Base-by-base conservation (phyloP, 352 stramenopile genomes). In the Thraustochytrium sp. region DNA sequence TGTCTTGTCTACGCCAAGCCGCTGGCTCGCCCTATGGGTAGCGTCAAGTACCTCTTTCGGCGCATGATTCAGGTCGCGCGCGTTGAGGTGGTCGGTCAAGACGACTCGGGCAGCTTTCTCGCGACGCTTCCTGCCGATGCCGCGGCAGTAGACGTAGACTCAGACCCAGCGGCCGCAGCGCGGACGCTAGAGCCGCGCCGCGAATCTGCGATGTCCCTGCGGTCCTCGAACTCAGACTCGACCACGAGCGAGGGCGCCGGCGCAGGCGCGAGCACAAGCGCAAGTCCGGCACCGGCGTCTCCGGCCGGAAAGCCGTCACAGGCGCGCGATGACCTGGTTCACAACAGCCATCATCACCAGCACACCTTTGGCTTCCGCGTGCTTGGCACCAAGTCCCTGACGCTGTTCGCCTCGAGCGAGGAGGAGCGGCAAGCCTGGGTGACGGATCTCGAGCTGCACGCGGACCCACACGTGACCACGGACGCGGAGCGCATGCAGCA, bases 1-100 rank as follows among this genome's bases (percentile, higher is more conserved):
- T 80, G 68, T 8, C 68, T 80, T 13, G 53, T 80, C 2, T 80
- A 80, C 49, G 68, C 68, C 23, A 80, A 80, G 38, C 42, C 49
- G 11, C 76, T 80, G 31, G n/a, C 44, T 5, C 68, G 34, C n/a
- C 11, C 34, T 11, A 80, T 80, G 31, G 53, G 42, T 44, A 42
- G 68, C 23, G 2, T 26, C 48, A 80, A 72, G 53, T 80, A 80
- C 38, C 68, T 75, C 13, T 80, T 80, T 34, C 68, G 68, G 5
- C 11, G 68, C 23, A 80, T 80, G 68, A 63, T 80, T 18, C 68
- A 75, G n/a, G 44, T 80, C 4, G 42, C 68, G 5, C 34, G 68
- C 21, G 68, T 80, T 16, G 9, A 51, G 37, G 11, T 23, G 38
- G 18, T 68, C 34, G 26, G 5, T n/a, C n/a, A n/a, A n/a, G n/a